A percentile compares a stretch with the other conserved stretches of the same genome.
These are phyloP conservation scores for Talaromyces sp. DNA, from an alignment of 2,329 filamentous ascomycete genomes.

Conservation along the genomic window DNA sequence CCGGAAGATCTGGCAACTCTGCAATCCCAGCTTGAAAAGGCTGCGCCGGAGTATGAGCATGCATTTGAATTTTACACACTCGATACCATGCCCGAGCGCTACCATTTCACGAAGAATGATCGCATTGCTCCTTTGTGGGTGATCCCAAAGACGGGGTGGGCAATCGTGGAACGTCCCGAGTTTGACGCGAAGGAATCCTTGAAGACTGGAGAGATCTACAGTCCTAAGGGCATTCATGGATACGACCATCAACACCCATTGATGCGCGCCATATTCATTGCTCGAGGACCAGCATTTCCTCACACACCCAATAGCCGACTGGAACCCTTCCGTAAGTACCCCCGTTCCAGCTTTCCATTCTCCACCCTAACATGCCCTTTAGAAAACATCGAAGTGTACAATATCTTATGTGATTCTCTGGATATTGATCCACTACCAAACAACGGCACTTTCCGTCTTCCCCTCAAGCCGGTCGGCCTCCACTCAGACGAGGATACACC, in stretches of 20 bases:
- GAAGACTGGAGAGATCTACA: constrained; percentile 67
- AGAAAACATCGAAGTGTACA: constrained; percentile 96
- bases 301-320: constrained; percentile 79
- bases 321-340: constrained; percentile 76
- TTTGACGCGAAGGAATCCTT: constrained; percentile 73
- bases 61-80: constrained; percentile 85
- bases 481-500: constrained; percentile 46
- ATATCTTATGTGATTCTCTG: constrained; percentile 87
- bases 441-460: constrained; percentile 74
- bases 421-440: constrained; percentile 74
- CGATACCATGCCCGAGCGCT: constrained; percentile 85
- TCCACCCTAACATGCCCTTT: constrained; percentile 9
- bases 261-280: constrained; percentile 95
- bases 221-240: constrained; percentile 83
- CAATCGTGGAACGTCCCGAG: constrained; percentile 78
- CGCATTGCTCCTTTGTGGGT: constrained; percentile 96
- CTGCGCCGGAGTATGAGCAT: constrained; percentile 58
- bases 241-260: constrained; percentile 94
- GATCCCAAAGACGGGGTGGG: constrained; percentile 89
- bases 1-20: constrained; percentile 66
- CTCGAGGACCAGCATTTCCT: constrained; percentile 87
- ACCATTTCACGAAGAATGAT: constrained; percentile 84
- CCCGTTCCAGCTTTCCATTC: background rate
- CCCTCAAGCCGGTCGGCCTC: constrained; percentile 47
- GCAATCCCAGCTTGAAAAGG: constrained; percentile 61